phyloP scores from a whole-genome alignment of 805 yeast species.

The Hanseniaspora meyeri region DNA sequence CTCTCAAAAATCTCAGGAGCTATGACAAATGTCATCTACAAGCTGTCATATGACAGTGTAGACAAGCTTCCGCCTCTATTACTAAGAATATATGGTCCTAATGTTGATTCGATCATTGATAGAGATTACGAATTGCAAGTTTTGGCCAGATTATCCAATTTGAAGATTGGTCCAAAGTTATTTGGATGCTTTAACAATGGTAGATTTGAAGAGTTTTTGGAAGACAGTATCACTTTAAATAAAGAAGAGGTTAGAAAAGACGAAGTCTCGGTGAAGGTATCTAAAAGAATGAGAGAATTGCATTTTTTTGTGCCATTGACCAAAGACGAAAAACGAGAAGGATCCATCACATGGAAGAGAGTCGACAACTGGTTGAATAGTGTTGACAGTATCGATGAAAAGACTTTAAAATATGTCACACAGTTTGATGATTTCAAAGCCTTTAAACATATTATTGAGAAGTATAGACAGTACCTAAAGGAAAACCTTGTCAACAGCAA shows the following conservation, averaged over 20 bases:
- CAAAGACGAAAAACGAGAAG: conserved; percentile 39
- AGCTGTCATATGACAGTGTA: conserved; percentile 33
- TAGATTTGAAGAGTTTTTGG: conserved; percentile 82
- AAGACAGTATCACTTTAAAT: conserved; percentile 66
- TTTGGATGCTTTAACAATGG: conserved; percentile 88
- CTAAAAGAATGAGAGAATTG: conserved; percentile 91
- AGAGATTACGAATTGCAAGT: conserved; percentile 66
- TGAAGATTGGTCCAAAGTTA: conserved; percentile 76
- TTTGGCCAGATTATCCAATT: conserved; percentile 57
- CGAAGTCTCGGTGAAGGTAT: conserved; percentile 68
- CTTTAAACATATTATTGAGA: conserved; percentile 38
- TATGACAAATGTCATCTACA: conserved; percentile 78
- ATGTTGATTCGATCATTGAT: conserved; percentile 75
- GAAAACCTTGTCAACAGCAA: conserved; percentile 31
- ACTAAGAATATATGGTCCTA: conserved; percentile 77
- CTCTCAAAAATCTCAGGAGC: conserved; percentile 79
- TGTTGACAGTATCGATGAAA: conserved; percentile 30
- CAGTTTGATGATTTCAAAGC: conserved; percentile 34
- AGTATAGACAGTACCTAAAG: conserved; percentile 54
- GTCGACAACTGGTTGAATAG: conserved; percentile 58
- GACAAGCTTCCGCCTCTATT: conserved; percentile 52
- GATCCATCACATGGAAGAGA: conserved; percentile 60
- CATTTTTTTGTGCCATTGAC: conserved; percentile 67
- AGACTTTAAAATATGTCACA: conserved; percentile 29
- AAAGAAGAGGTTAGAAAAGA: conserved; percentile 63